Evolutionary conservation across 306 rosid genomes (phyloP), one percentile per base, ranked within the genome.

Genomic region (Begonia fuchsioides): DNA sequence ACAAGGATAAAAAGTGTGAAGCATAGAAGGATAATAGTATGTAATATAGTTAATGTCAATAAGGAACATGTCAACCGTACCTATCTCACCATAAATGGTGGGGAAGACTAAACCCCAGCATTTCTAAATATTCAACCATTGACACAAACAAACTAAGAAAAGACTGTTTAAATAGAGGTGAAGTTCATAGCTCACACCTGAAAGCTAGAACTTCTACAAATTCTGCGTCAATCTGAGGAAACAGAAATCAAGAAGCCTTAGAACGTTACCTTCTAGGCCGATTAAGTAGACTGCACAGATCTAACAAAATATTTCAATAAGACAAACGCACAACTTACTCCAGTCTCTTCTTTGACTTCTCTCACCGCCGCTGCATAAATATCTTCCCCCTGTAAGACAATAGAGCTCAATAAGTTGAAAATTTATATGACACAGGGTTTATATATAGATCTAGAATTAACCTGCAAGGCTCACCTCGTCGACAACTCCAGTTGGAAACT

Each of bases 291-390:
- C 35, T 26, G 35, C 7, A 26, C 35, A 26, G 35, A 1, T 26
- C 35, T 26, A 26, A 26, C 35, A 6, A 26, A 26, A 26, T 26
- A 26, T 49, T 11, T 26, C 12, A 26, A 53, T 20, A 53, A 40
- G 26, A 18, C 59, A 62, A 1, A 20, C 17, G n/a, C n/a, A 38
- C 26, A 43, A 64, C 93, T 81, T 63, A 90, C 97, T 52, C 87
- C 86, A 39, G 95, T 84, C 73, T 90, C 97, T 76, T 90, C 95
- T 71, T 72, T 81, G 50, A 76, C 97, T 67, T 90, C 92, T 72
- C 95, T 74, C 46, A 59, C 78, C 20, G 82, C 93, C 52, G 95
- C 90, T 63, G 32, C 81, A 66, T 57, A 62, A 39, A 90, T 74
- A 51, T 88, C 87, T 76, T 84, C 95, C n/a, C 90, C 97, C 95